phyloP scores from a whole-genome alignment of 768 basidiomycete species.

The Amanita thiersii region DNA sequence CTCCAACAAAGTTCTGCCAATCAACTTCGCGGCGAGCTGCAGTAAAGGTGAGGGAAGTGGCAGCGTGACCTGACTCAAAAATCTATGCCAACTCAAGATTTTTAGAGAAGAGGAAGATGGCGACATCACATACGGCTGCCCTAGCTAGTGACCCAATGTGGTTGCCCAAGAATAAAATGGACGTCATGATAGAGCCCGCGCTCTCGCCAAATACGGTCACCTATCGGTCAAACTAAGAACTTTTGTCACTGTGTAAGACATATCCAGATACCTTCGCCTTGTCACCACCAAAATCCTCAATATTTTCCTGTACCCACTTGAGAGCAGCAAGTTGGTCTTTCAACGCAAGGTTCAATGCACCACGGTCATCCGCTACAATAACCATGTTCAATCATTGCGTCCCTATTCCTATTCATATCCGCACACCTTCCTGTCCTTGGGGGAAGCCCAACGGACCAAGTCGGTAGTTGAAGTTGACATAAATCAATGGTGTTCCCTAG shows the following conservation, averaged over 20 bases:
- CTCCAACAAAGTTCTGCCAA: constrained; percentile 23
- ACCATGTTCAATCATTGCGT: too few relatives aligned
- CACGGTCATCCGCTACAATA: constrained; percentile 18
- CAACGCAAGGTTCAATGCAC: constrained; percentile 30
- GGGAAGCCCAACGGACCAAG: constrained; percentile 39
- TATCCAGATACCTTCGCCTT: constrained; percentile 29
- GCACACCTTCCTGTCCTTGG: constrained; percentile 23
- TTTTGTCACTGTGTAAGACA: not conserved
- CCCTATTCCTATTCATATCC: too few relatives aligned
- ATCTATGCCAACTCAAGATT: constrained; percentile 21
- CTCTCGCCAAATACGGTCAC: constrained; percentile 40
- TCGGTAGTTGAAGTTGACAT: constrained; percentile 43
- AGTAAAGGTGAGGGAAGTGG: constrained; percentile 20
- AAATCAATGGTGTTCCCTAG: constrained; percentile 33
- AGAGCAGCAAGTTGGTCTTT: constrained; percentile 32
- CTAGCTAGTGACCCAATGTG: constrained; percentile 19
- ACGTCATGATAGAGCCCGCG: constrained; percentile 38
- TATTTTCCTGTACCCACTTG: constrained; percentile 46
- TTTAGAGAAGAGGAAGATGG: not conserved
- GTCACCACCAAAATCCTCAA: constrained; percentile 50
- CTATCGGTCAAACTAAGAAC: constrained; percentile 12
- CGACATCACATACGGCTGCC: constrained; percentile 19
- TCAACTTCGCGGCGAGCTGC: constrained; percentile 19
- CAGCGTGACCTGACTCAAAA: constrained; percentile 32
- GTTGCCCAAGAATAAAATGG: constrained; percentile 26